Evolutionary conservation across 23 red algal genomes (phyloP).

Genomic region (Gracilaria vermiculophylla): DNA sequence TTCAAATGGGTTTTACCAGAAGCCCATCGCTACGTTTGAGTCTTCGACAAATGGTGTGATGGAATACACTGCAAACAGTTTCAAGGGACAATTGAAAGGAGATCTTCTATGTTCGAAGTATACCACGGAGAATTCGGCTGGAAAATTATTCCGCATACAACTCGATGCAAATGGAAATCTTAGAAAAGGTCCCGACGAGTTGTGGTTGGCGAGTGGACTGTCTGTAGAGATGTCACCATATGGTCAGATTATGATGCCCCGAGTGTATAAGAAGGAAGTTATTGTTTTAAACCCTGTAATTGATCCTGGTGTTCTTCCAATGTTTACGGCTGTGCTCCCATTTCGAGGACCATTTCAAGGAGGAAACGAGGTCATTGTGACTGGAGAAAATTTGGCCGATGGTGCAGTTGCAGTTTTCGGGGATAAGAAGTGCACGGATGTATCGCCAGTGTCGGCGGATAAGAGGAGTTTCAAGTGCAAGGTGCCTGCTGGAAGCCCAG

Average conservation of each 20-base stretch:
- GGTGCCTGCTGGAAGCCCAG: slow-evolving; percentile 43
- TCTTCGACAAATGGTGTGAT: slow-evolving; percentile 66
- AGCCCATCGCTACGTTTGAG: slow-evolving; percentile 61
- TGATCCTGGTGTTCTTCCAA: not conserved
- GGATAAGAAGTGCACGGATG: slow-evolving; percentile 35
- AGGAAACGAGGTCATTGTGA: slow-evolving; percentile 66
- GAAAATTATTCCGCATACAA: slow-evolving; percentile 65
- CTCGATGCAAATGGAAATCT: slow-evolving; percentile 30
- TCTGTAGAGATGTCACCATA: slow-evolving; percentile 61
- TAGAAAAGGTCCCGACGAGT: slow-evolving; percentile 16
- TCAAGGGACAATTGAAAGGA: slow-evolving; percentile 66
- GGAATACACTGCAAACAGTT: slow-evolving; percentile 58
- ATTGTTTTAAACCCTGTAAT: slow-evolving; percentile 22
- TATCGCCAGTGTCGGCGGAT: slow-evolving; percentile 44
- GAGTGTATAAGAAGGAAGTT: slow-evolving; percentile 56
- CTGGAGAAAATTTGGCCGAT: slow-evolving; percentile 38
- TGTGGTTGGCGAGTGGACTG: slow-evolving; percentile 40
- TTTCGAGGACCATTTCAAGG: slow-evolving; percentile 54
- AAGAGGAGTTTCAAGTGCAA: slow-evolving; percentile 56
- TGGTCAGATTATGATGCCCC: slow-evolving; percentile 69
- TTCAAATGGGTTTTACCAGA: slow-evolving; percentile 31
- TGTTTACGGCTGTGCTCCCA: slow-evolving; percentile 54
- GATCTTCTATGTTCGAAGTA: slow-evolving; percentile 71
- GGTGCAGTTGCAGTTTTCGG: slow-evolving; percentile 55
- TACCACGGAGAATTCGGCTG: slow-evolving; percentile 39